phyloP scores from a whole-genome alignment of 2,329 filamentous ascomycete genomes.

The Achaetomium macrosporum region DNA sequence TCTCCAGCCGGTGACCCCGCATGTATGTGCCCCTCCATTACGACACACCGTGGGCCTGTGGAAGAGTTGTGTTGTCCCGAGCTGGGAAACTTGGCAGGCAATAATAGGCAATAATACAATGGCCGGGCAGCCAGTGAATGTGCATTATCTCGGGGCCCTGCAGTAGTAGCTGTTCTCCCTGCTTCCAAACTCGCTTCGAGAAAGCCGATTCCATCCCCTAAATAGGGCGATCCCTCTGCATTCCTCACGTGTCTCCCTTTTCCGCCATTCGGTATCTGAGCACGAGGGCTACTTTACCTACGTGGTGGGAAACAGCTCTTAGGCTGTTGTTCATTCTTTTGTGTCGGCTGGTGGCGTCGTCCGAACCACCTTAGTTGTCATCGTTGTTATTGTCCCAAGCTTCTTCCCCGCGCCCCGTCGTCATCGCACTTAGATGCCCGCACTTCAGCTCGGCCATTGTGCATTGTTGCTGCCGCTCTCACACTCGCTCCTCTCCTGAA shows the following conservation, averaged over 20 bases:
- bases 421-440: slow-evolving; percentile 5
- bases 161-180: slow-evolving; percentile 1
- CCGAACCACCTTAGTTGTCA: not conserved
- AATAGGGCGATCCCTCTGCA: slow-evolving; percentile 10
- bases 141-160: slow-evolving; percentile 4
- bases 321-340: not conserved
- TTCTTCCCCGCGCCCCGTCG: not conserved
- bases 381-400: not conserved
- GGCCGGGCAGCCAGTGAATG: slow-evolving; percentile 4
- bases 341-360: not conserved
- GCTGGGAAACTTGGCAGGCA: not conserved
- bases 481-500: not conserved
- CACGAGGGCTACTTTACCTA: not conserved
- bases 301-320: not conserved
- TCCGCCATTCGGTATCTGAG: not conserved
- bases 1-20: slow-evolving; percentile 6
- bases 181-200: slow-evolving; percentile 3
- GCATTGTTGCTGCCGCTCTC: slow-evolving; percentile 1
- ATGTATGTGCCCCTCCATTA: slow-evolving; percentile 3
- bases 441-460: not conserved
- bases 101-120: not conserved
- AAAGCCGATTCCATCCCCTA: not conserved
- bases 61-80: slow-evolving; percentile 7
- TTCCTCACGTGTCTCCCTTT: slow-evolving; percentile 8
- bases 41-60: not conserved